Evolutionary conservation across 2,329 filamentous ascomycete genomes (phyloP).

Genomic region (Coniella lustricola): DNA sequence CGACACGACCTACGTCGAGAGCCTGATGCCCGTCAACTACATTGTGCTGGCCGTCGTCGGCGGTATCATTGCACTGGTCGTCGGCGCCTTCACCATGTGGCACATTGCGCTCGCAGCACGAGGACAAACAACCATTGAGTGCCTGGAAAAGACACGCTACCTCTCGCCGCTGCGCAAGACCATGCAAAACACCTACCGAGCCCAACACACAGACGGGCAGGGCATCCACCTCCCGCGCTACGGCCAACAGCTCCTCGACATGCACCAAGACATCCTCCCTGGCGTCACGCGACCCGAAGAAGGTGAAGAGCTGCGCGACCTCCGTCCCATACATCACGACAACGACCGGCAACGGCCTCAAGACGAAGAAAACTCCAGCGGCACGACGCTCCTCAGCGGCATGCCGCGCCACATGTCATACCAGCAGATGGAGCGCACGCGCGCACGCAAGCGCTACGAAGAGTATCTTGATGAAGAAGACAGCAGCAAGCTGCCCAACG

Average conservation of each 20-base stretch:
- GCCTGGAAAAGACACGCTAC: constrained; percentile 91
- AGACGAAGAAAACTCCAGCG: constrained; percentile 12
- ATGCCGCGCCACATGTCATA: constrained; percentile 43
- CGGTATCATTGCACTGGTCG: constrained; percentile 84
- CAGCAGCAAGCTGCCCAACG: constrained; percentile 79
- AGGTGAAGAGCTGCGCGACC: constrained; percentile 54
- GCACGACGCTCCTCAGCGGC: constrained; percentile 18
- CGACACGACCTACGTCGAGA: constrained; percentile 64
- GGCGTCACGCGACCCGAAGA: constrained; percentile 76
- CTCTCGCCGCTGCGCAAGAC: constrained; percentile 69
- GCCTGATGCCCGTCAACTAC: constrained; percentile 80
- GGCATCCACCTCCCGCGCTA: constrained; percentile 49
- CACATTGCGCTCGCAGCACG: constrained; percentile 74
- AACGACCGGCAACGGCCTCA: constrained; percentile 6
- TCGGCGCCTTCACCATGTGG: constrained; percentile 86
- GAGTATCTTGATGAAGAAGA: constrained; percentile 87
- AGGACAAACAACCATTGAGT: constrained; percentile 92
- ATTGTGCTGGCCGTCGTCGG: constrained; percentile 80
- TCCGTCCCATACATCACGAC: too few relatives aligned
- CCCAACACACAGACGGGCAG: constrained; percentile 45
- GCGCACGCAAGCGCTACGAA: constrained; percentile 49
- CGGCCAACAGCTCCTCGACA: constrained; percentile 69
- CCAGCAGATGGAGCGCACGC: constrained; percentile 47
- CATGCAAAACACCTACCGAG: constrained; percentile 56
- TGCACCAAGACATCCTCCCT: constrained; percentile 74